These are phyloP conservation scores for Hypoxylon sp. DNA, from an alignment of 2,329 filamentous ascomycete genomes.

Conservation along the genomic window DNA sequence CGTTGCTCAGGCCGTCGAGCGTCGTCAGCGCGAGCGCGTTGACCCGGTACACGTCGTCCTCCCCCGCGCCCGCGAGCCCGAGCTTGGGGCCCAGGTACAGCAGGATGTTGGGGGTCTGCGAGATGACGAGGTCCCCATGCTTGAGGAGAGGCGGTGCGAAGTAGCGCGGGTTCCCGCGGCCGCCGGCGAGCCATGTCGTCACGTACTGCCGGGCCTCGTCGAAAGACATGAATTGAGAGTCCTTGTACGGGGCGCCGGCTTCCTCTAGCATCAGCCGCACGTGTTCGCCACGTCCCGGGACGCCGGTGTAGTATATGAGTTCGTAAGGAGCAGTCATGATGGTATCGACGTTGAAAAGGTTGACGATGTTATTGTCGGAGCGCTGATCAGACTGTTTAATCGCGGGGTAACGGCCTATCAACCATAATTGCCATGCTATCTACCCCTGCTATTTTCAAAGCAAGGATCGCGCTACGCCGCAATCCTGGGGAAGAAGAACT, in stretches of 20 bases:
- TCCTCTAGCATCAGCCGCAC: slow-evolving; percentile 77
- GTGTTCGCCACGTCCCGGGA: slow-evolving; percentile 76
- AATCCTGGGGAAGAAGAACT: slow-evolving; percentile 1
- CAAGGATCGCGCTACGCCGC: no score
- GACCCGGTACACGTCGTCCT: slow-evolving; percentile 58
- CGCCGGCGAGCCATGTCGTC: slow-evolving; percentile 25
- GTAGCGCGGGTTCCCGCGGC: slow-evolving; percentile 65
- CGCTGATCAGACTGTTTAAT: no score
- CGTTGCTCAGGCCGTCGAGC: slow-evolving; percentile 72
- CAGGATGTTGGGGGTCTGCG: slow-evolving; percentile 75
- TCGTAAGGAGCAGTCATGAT: slow-evolving; percentile 56
- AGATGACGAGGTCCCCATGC: slow-evolving; percentile 66
- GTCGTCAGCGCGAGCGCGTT: slow-evolving; percentile 71
- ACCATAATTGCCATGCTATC: no score
- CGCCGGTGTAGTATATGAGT: slow-evolving; percentile 71
- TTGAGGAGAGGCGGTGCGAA: slow-evolving; percentile 71
- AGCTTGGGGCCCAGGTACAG: slow-evolving; percentile 69
- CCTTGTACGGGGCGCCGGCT: slow-evolving; percentile 66
- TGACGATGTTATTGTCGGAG: no score
- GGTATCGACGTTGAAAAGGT: background rate
- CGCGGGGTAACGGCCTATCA: no score
- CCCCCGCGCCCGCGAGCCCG: slow-evolving; percentile 55
- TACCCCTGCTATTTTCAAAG: no score
- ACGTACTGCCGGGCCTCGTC: background rate
- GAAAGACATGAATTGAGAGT: slow-evolving; percentile 48